Conservation (phyloP, 306 rosid species). For the Dalbergia cochinchinensis region DNA sequence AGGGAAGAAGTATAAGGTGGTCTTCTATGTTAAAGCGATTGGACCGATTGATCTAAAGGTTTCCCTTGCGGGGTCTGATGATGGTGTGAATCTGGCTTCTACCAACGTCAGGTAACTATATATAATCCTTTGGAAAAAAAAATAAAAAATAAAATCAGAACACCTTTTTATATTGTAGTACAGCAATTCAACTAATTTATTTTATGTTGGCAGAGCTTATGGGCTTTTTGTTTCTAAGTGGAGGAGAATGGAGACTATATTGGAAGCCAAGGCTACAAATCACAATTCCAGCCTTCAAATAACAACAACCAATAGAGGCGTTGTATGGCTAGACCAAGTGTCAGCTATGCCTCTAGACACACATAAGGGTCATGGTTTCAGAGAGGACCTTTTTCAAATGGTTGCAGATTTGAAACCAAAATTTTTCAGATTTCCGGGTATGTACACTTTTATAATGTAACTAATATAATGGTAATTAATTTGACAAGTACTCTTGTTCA, state of each 20-base stretch:
- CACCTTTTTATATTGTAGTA: background rate
- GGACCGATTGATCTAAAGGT: conserved; percentile 61
- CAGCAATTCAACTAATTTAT: background rate
- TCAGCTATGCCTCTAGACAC: conserved; percentile 54
- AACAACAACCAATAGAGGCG: conserved; percentile 27
- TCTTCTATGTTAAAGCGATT: conserved; percentile 57
- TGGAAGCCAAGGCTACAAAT: conserved; percentile 36
- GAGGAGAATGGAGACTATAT: conserved; percentile 24
- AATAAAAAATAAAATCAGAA: no score
- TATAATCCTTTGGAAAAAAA: no score
- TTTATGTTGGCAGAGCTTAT: background rate
- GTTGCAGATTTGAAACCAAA: conserved; percentile 62
- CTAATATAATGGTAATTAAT: no score
- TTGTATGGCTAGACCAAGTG: conserved; percentile 46
- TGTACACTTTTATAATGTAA: background rate
- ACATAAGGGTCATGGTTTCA: conserved; percentile 75
- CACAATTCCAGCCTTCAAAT: conserved; percentile 43
- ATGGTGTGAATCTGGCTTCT: conserved; percentile 56
- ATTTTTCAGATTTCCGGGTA: conserved; percentile 81
- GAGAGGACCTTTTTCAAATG: conserved; percentile 69
- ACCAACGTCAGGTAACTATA: conserved; percentile 49
- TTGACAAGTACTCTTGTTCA: background rate
- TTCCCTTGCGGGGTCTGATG: conserved; percentile 58
- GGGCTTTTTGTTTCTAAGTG: conserved; percentile 17
- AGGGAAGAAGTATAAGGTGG: conserved; percentile 67